Evolutionary conservation across 352 stramenopile species (phyloP).

Genomic region (Phytophthora aleatoria): DNA sequence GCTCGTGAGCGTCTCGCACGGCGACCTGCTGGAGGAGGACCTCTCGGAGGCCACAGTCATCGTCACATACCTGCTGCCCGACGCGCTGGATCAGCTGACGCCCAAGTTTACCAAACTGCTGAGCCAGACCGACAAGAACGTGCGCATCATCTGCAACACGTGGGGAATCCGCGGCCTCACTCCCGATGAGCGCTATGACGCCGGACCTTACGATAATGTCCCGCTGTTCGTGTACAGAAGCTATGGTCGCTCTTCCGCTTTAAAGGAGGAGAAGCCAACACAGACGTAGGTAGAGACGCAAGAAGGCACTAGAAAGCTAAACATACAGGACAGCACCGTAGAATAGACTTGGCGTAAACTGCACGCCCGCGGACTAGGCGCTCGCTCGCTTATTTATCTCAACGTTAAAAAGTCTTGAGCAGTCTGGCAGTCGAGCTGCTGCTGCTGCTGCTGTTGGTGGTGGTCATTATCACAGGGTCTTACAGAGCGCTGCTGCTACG

Average conservation of each 20-base stretch:
- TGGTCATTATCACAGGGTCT: neutral
- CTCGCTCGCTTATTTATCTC: conserved; percentile 19
- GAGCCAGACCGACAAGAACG: conserved; percentile 33
- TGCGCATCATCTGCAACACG: conserved; percentile 70
- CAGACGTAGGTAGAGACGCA: conserved; percentile 10
- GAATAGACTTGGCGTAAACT: conserved; percentile 11
- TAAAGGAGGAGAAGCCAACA: conserved; percentile 7
- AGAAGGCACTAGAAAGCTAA: conserved; percentile 3
- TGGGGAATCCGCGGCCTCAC: conserved; percentile 52
- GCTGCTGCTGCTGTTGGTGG: neutral
- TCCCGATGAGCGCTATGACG: conserved; percentile 39
- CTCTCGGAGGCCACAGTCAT: conserved; percentile 59
- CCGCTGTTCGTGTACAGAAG: conserved; percentile 59
- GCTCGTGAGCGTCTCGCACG: conserved; percentile 52
- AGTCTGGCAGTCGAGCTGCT: neutral
- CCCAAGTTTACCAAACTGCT: conserved; percentile 47
- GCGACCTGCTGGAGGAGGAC: conserved; percentile 55
- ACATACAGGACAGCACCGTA: conserved; percentile 12
- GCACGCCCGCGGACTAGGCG: neutral
- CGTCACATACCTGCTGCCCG: conserved; percentile 61
- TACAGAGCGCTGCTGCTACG: neutral
- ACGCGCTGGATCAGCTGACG: conserved; percentile 49
- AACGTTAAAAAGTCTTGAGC: conserved; percentile 6
- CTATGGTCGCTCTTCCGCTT: neutral
- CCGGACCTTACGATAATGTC: conserved; percentile 50